These are phyloP conservation scores for Pisolithus marmoratus DNA, from an alignment of 768 basidiomycete species.

Conservation along the genomic window DNA sequence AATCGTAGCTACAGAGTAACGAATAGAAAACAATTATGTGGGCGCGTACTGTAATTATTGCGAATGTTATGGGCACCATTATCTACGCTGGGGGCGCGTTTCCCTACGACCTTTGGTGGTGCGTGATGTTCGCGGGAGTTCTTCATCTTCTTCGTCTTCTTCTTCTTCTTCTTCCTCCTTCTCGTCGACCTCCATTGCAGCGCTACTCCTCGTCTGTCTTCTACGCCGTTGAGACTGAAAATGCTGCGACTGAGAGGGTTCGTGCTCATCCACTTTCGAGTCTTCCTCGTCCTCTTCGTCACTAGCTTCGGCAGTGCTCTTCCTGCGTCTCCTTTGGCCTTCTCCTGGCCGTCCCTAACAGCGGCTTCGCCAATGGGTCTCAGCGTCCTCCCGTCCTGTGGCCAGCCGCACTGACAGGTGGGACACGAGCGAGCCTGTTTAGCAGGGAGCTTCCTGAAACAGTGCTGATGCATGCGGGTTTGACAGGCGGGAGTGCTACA, in stretches of 20 bases:
- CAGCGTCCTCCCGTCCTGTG: slow-evolving; percentile 43
- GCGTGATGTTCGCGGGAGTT: not conserved
- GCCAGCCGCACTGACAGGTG: slow-evolving; percentile 56
- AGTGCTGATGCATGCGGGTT: slow-evolving; percentile 57
- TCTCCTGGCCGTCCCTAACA: slow-evolving; percentile 55
- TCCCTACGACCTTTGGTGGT: not conserved
- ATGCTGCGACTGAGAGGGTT: slow-evolving; percentile 29
- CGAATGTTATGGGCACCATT: too few species aligned
- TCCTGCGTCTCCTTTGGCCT: slow-evolving; percentile 31
- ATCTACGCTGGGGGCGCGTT: too few species aligned
- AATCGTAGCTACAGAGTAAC: too few species aligned
- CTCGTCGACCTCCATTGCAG: slow-evolving; percentile 40
- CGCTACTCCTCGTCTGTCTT: slow-evolving; percentile 23
- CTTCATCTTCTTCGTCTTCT: slow-evolving; percentile 17
- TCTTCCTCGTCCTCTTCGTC: slow-evolving; percentile 43
- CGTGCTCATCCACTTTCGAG: slow-evolving; percentile 28
- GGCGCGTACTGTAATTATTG: too few species aligned
- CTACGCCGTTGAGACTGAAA: slow-evolving; percentile 20
- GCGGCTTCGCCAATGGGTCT: slow-evolving; percentile 65
- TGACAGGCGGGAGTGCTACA: slow-evolving; percentile 62
- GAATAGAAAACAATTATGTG: too few species aligned
- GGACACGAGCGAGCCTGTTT: slow-evolving; percentile 42
- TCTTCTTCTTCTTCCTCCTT: slow-evolving; percentile 33
- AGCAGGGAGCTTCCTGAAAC: slow-evolving; percentile 49
- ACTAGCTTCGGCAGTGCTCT: slow-evolving; percentile 29